These are phyloP conservation scores for Monosporozyma aerobia DNA, from an alignment of 805 yeast species.

Conservation along the genomic window DNA sequence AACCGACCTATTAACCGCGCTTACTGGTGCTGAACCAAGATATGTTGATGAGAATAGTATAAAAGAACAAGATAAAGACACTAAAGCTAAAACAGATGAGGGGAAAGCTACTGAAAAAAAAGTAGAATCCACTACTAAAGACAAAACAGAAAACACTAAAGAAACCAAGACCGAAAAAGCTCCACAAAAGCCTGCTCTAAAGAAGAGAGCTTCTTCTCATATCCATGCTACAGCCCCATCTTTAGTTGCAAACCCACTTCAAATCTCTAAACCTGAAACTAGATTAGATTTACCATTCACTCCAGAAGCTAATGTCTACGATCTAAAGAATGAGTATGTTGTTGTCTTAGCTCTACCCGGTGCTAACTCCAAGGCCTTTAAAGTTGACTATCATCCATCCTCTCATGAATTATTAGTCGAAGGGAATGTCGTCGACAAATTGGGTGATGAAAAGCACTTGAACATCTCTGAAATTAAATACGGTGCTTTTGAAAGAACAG, in stretches of 20 bases:
- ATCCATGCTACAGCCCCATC: conserved; percentile 25
- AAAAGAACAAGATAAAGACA: conserved; percentile 10
- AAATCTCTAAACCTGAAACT: conserved; percentile 38
- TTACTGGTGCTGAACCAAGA: conserved; percentile 12
- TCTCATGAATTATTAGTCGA: conserved; percentile 44
- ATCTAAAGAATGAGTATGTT: conserved; percentile 36
- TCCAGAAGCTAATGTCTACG: conserved; percentile 52
- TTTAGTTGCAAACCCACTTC: conserved; percentile 33
- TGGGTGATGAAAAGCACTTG: conserved; percentile 31
- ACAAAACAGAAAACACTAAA: conserved; percentile 1
- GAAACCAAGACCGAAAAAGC: conserved; percentile 2
- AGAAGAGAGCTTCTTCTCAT: conserved; percentile 7
- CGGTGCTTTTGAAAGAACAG: conserved; percentile 49
- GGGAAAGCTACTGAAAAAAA: neutral
- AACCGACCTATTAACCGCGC: conserved; percentile 14
- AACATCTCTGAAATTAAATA: conserved; percentile 46
- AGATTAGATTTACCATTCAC: conserved; percentile 40
- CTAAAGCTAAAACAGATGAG: neutral
- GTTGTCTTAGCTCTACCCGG: conserved; percentile 52
- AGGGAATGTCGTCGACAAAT: conserved; percentile 38
- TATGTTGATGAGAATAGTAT: conserved; percentile 3
- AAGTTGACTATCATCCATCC: conserved; percentile 51
- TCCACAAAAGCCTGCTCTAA: conserved; percentile 3
- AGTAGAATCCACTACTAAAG: neutral
- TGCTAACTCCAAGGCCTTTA: conserved; percentile 42